Evolutionary conservation across 495 filamentous ascomycete genomes (phyloP).

Genomic region (Hypoxylon fuscum): DNA sequence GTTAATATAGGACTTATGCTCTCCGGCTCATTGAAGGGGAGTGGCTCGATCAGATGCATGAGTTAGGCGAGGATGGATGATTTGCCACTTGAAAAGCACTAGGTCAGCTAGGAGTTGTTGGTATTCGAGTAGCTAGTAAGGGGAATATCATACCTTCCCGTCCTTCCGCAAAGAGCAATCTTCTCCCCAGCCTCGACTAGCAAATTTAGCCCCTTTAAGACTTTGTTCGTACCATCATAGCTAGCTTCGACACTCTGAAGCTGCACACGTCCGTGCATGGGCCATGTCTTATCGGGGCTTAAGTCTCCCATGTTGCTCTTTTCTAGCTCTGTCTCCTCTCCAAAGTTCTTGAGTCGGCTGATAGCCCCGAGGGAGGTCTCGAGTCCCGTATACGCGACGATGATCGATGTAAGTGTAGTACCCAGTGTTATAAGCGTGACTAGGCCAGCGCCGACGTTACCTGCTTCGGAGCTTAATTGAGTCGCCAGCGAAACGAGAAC

Average conservation of each 20-base stretch:
- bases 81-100: slow-evolving; percentile 46
- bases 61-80: slow-evolving; percentile 46
- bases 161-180: slow-evolving; percentile 50
- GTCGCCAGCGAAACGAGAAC: slow-evolving; percentile 59
- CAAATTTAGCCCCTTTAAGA: not conserved
- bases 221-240: no score
- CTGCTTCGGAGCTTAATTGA: not conserved
- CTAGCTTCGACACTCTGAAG: no score
- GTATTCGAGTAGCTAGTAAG: no score
- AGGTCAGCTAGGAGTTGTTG: no score
- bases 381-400: not conserved
- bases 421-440: not conserved
- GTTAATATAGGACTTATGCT: no score
- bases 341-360: not conserved
- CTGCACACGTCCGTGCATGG: no score
- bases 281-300: no score
- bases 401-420: not conserved
- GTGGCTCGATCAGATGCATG: slow-evolving; percentile 48
- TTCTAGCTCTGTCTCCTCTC: not conserved
- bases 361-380: not conserved
- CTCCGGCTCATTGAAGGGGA: slow-evolving; percentile 7
- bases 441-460: not conserved
- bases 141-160: slow-evolving; percentile 43
- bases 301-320: no score
- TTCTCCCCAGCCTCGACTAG: slow-evolving; percentile 39